Evolutionary conservation across 2,329 filamentous ascomycete species (phyloP), one percentile per base, ranked within the genome.

Genomic region (Pezicula rhizophila): DNA sequence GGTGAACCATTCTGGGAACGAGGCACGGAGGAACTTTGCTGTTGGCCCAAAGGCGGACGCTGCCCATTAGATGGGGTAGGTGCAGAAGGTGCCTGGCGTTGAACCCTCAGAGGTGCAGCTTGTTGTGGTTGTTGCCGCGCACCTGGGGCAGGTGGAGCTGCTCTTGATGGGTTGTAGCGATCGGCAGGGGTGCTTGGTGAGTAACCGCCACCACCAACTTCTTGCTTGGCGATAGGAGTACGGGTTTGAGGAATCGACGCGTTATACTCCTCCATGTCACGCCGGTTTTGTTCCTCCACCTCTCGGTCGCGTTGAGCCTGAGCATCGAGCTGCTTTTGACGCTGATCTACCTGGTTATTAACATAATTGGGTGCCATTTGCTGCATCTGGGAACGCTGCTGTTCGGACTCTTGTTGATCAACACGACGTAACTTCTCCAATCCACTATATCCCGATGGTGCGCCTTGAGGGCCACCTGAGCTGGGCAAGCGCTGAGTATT

Each of bases 221-320:
- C 93, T 68, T 96, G 91, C 66, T 97, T 89, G 28, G 91, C 90
- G 56, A 93, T 63, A 2, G 89, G 88, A 10, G 83, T 71, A 64
- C 88, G 89, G 54, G 78, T 84, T 73, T 95, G 87, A 28, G 90
- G 92, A 51, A 96, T 71, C 20, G 88, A 89, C 33, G 89, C 87
- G 66, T 97, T 96, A 68, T 96, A 96, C 15, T 83, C 88, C 64
- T 93, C 90, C 58, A 88, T 75, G 45, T 96, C 89, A 56, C 85
- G 80, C 47, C 87, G 78, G 47, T 78, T 78, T 60, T 84, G 80
- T 58, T 89, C 85, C 54, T 82, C 79, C 2, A 75, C 71, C 54
- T 84, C 78, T 38, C 72, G 57, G 54, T 75, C 71, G 31, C 73
- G 69, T 49, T 79, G 73, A 28, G 72, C 70, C 57, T 83, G 79